A percentile compares a stretch with the other conserved stretches of the same genome.
Conservation (phyloP, 768 basidiomycete species). For the Mycena kentingensis region DNA sequence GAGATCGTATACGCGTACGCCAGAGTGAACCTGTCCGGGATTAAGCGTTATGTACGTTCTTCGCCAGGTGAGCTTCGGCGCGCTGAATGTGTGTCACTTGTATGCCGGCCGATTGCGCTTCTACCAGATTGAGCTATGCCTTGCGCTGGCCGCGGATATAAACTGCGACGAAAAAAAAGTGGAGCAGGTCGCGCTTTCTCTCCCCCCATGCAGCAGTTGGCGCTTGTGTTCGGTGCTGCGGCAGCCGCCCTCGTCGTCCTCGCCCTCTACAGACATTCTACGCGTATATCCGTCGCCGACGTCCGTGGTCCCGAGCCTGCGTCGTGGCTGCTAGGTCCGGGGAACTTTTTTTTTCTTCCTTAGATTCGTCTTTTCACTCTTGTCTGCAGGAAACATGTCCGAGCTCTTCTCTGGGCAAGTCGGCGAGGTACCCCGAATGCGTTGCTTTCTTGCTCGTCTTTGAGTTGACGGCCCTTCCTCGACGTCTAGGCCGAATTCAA, state of each 20-base stretch:
- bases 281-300: constrained; percentile 36
- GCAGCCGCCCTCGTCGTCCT: constrained; percentile 22
- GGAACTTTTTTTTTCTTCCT: not conserved
- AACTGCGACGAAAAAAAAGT: constrained; percentile 17
- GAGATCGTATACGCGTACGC: constrained; percentile 12
- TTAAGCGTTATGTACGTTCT: constrained; percentile 14
- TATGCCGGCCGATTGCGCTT: constrained; percentile 18
- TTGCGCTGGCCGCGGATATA: constrained; percentile 26
- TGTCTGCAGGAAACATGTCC: constrained; percentile 28
- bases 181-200: constrained; percentile 7
- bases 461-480: constrained; percentile 11
- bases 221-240: constrained; percentile 13
- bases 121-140: constrained; percentile 12
- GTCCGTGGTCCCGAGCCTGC: constrained; percentile 39
- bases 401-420: constrained; percentile 37
- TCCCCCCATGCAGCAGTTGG: constrained; percentile 18
- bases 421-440: constrained; percentile 31
- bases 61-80: not conserved
- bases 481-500: constrained; percentile 40
- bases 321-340: constrained; percentile 42
- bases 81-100: constrained; percentile 15
- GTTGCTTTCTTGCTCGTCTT: constrained; percentile 9
- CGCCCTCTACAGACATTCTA: constrained; percentile 32
- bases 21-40: constrained; percentile 4
- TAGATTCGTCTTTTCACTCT: not conserved